These are phyloP conservation scores for Komagataella populi DNA, from an alignment of 805 yeast genomes.

Conservation along the genomic window DNA sequence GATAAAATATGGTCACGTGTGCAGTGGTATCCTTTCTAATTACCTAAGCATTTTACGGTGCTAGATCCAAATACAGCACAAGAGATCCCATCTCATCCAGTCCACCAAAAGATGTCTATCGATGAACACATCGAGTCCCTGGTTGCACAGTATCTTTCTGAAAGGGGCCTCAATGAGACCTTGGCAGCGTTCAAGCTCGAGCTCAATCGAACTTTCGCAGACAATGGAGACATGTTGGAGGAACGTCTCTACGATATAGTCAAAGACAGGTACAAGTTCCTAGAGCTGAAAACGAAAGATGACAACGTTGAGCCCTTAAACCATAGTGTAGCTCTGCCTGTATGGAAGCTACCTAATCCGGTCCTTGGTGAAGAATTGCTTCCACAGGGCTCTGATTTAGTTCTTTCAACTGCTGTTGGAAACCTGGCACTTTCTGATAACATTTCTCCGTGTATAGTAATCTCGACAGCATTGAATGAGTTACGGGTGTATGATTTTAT, in stretches of 20 bases:
- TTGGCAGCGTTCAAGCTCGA: constrained; percentile 34
- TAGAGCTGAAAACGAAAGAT: constrained; percentile 5
- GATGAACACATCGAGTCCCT: constrained; percentile 16
- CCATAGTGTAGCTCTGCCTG: background rate
- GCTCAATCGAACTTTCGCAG: constrained; percentile 20
- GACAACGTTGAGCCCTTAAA: constrained; percentile 1
- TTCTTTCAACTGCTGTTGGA: background rate
- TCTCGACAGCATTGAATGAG: background rate
- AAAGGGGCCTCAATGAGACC: constrained; percentile 32
- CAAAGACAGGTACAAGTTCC: constrained; percentile 17
- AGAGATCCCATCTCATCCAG: background rate
- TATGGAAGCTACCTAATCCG: background rate
- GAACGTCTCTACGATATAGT: constrained; percentile 23
- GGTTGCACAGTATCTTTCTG: constrained; percentile 45
- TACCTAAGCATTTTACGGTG: too few relatives aligned
- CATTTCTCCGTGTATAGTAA: background rate
- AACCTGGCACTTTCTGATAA: background rate
- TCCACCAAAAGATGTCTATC: background rate
- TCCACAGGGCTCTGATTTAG: background rate
- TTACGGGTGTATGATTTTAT: background rate
- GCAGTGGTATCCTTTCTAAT: too few relatives aligned
- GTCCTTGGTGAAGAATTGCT: background rate
- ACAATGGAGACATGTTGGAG: constrained; percentile 10
- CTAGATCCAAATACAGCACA: background rate
- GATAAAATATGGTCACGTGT: background rate